Evolutionary conservation across 371 early-diverging fungal genomes (phyloP).

Genomic region (Lichtheimia ornata): DNA sequence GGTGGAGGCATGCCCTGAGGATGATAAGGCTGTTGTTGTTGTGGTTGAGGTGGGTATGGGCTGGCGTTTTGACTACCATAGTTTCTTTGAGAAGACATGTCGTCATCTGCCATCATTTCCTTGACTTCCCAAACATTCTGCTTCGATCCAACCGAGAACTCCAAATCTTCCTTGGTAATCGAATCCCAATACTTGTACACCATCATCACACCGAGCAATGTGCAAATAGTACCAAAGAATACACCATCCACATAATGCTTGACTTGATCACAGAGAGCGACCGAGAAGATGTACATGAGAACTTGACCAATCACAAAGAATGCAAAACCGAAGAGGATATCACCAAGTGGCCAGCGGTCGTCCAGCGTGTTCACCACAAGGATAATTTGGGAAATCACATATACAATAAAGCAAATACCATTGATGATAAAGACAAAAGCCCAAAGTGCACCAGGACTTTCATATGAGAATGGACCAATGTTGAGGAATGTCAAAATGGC

Average conservation of each 20-base stretch:
- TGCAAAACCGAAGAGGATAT: slow-evolving; percentile 79
- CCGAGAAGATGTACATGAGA: slow-evolving; percentile 70
- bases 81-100: slow-evolving; percentile 19
- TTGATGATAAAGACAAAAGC: slow-evolving; percentile 82
- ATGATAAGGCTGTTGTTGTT: slow-evolving; percentile 23
- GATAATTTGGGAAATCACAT: slow-evolving; percentile 85
- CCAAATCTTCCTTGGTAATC: slow-evolving; percentile 94
- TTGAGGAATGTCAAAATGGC: slow-evolving; percentile 77
- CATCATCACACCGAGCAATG: slow-evolving; percentile 94
- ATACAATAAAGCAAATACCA: slow-evolving; percentile 75
- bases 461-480: slow-evolving; percentile 58
- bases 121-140: slow-evolving; percentile 89
- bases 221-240: slow-evolving; percentile 88
- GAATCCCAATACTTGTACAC: slow-evolving; percentile 98
- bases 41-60: slow-evolving; percentile 11
- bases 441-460: slow-evolving; percentile 73
- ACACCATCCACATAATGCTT: slow-evolving; percentile 94
- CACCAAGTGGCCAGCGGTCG: slow-evolving; percentile 93
- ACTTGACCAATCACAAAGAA: slow-evolving; percentile 86
- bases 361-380: slow-evolving; percentile 89
- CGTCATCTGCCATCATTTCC: slow-evolving; percentile 62
- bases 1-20: slow-evolving; percentile 12
- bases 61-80: slow-evolving; percentile 6
- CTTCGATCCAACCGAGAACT: slow-evolving; percentile 88
- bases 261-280: slow-evolving; percentile 74